Evolutionary conservation across 352 stramenopile species (phyloP), one percentile per base, ranked within the genome.

Genomic region (Blastocystis sp.): DNA sequence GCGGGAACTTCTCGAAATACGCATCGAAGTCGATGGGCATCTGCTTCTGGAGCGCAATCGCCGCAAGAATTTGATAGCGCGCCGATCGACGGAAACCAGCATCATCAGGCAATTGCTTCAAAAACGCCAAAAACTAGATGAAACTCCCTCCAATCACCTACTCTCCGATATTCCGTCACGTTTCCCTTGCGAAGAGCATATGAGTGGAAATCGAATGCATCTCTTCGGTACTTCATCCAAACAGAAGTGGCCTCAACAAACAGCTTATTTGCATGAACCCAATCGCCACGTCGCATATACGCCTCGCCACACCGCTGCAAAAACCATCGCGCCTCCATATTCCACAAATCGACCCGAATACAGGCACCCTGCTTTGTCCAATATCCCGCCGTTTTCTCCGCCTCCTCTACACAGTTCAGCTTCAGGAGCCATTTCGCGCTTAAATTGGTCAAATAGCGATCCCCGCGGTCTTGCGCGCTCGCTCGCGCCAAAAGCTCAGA

Each of bases 131-230:
- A n/a, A 81, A 81, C 42, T 38, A 51, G 16, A 61, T 40, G 11
- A 42, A 69, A 21, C 29, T 48, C 11, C 46, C 46, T 59, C 11
- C 3, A 32, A 2, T 3, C n/a, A 14, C 11, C 4, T 59, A 59
- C 51, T 32, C 32, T 59, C 51, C n/a, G 48, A 75, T 75, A 75
- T 0, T n/a, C 11, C 0, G 14, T 42, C 3, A 81, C 14, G 8
- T 27, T 65, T 48, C 16, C 24, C 46, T 81, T 81, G 27, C 69
- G 69, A 34, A 81, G 69, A 48, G 63, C 69, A 42, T 81, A 81
- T 4, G 46, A 44, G 42, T 81, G 69, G 44, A 81, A 81, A n/a
- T 81, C 69, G 34, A 81, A 81, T 40, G 61, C 44, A 32, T 81
- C 69, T 44, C 61, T 38, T 0, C 61, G n/a, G 40, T 63, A 81